Evolutionary conservation across 768 basidiomycete genomes (phyloP).

Genomic region (Steccherinum ochraceum): DNA sequence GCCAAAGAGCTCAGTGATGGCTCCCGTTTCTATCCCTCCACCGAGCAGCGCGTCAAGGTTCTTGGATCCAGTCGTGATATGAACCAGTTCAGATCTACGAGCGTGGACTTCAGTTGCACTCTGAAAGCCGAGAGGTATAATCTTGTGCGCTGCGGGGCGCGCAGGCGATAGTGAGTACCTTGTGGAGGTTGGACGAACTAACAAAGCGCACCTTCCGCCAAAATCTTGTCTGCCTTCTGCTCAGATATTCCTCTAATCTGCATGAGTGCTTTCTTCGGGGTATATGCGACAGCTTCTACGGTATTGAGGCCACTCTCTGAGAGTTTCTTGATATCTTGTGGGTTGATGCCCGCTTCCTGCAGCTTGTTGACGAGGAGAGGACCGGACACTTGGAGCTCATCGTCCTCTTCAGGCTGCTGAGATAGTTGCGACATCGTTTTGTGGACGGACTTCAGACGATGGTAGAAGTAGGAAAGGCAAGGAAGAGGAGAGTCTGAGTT

Average conservation of each 20-base stretch:
- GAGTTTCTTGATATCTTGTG: conserved; percentile 94
- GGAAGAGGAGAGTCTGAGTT: neutral
- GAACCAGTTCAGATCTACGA: conserved; percentile 88
- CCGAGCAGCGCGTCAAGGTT: conserved; percentile 94
- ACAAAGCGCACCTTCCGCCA: conserved; percentile 67
- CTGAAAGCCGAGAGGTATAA: conserved; percentile 95
- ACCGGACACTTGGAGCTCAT: conserved; percentile 55
- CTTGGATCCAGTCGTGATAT: conserved; percentile 95
- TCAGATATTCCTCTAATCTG: conserved; percentile 97
- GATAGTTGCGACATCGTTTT: conserved; percentile 50
- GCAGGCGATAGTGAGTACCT: neutral
- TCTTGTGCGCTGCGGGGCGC: conserved; percentile 71
- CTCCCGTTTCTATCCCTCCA: conserved; percentile 97
- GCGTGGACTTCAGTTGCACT: conserved; percentile 98
- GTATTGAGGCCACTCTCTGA: conserved; percentile 88
- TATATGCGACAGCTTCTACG: conserved; percentile 93
- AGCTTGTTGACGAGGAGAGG: conserved; percentile 82
- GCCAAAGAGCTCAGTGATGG: conserved; percentile 96
- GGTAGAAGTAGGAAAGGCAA: conserved; percentile 1
- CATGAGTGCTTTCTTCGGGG: conserved; percentile 87
- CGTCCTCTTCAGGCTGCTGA: conserved; percentile 42
- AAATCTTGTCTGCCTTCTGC: conserved; percentile 94
- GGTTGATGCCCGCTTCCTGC: conserved; percentile 82
- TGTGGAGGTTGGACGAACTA: neutral
- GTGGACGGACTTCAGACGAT: neutral